A percentile compares a stretch with the other conserved stretches of the same genome.
Evolutionary conservation across 1,284 basidiomycete species (phyloP).

Genomic region (Leucoagaricus sp.): DNA sequence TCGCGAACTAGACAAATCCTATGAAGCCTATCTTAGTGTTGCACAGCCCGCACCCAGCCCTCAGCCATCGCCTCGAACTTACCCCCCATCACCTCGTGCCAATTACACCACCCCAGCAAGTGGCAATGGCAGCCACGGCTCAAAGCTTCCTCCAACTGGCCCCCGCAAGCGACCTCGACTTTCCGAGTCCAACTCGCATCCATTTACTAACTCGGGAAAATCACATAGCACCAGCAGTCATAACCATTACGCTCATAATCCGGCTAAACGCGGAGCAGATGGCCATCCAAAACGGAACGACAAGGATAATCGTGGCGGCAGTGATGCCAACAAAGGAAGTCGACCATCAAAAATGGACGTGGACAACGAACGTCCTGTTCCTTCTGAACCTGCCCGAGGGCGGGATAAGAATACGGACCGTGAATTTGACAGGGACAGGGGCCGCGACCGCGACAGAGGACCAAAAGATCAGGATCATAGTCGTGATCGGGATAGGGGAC

Average conservation of each 20-base stretch:
- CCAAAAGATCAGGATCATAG: slow-evolving; percentile 34
- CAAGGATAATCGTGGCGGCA: slow-evolving; percentile 8
- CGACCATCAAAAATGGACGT: slow-evolving; percentile 52
- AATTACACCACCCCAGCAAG: slow-evolving; percentile 34
- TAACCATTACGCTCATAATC: slow-evolving; percentile 11
- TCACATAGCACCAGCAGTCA: slow-evolving; percentile 3
- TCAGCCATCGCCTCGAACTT: slow-evolving; percentile 33
- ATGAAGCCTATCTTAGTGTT: slow-evolving; percentile 54
- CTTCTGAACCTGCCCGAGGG: slow-evolving; percentile 28
- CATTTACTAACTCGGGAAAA: slow-evolving; percentile 35
- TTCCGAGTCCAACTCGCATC: slow-evolving; percentile 49
- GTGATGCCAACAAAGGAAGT: slow-evolving; percentile 14
- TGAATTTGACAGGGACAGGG: slow-evolving; percentile 31
- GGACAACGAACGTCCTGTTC: slow-evolving; percentile 50
- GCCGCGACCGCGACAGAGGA: slow-evolving; percentile 36
- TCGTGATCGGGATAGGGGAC: slow-evolving; percentile 31
- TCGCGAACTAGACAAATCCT: slow-evolving; percentile 70
- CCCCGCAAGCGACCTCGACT: slow-evolving; percentile 77
- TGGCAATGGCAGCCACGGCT: slow-evolving; percentile 33
- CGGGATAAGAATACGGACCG: slow-evolving; percentile 25
- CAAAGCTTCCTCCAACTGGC: slow-evolving; percentile 70
- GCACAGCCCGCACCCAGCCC: slow-evolving; percentile 32
- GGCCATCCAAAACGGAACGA: slow-evolving; percentile 15
- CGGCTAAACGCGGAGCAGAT: slow-evolving; percentile 9
- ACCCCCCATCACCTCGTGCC: slow-evolving; percentile 43